phyloP scores from a whole-genome alignment of 1,139 yeast genomes.

The Kodamaea alishanica region DNA sequence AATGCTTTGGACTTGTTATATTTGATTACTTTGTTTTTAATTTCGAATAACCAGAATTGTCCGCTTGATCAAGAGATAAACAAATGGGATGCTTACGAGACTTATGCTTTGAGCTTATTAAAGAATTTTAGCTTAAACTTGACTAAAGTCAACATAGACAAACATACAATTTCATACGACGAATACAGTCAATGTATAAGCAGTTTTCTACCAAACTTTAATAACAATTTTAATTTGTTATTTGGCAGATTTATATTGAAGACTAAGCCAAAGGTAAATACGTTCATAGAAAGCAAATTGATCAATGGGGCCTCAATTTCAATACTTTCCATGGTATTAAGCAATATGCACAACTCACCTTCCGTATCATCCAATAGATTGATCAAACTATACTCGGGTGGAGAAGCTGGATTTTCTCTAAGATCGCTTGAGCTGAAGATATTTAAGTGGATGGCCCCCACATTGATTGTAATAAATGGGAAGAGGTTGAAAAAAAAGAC shows the following conservation, averaged over 20 bases:
- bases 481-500: conserved; percentile 44
- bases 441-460: conserved; percentile 89
- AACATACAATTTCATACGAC: conserved; percentile 24
- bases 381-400: conserved; percentile 66
- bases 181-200: conserved; percentile 33
- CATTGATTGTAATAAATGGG: conserved; percentile 69
- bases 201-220: conserved; percentile 32
- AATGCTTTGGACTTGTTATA: conserved; percentile 32
- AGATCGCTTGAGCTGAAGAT: conserved; percentile 80
- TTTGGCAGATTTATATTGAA: conserved; percentile 2
- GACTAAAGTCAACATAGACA: conserved; percentile 17
- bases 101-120: conserved; percentile 33
- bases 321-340: conserved; percentile 34
- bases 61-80: conserved; percentile 17
- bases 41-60: conserved; percentile 23
- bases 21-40: conserved; percentile 34
- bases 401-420: conserved; percentile 80
- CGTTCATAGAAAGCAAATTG: conserved; percentile 35
- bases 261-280: conserved; percentile 2
- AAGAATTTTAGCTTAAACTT: conserved; percentile 41
- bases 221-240: conserved; percentile 4
- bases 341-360: conserved; percentile 16
- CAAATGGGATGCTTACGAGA: conserved; percentile 36
- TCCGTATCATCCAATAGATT: conserved; percentile 38
- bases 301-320: conserved; percentile 41